Evolutionary conservation across 345 rosid genomes (phyloP), one percentile per base, ranked within the genome.

Genomic region (Laguncularia racemosa): DNA sequence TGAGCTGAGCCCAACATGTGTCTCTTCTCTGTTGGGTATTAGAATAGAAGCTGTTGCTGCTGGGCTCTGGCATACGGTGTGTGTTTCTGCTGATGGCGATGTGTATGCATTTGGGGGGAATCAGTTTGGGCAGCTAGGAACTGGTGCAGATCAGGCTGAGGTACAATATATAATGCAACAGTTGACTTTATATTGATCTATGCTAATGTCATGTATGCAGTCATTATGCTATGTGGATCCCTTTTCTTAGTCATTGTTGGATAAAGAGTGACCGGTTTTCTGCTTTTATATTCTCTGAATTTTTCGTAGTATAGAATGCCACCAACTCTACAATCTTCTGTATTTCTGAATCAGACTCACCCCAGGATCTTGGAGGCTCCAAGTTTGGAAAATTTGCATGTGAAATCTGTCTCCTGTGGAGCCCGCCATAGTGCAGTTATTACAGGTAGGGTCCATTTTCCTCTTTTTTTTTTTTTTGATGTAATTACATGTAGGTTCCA

Each of bases 81-180:
- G 99, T 53, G 61, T 88, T 65, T 90, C 99, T 48, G 71, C 83
- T 28, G 91, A 95, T 58, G 97, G 99, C 19, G 95, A 81, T 73
- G 88, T 85, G 57, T 95, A 95, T 59, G 71, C 88, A 0, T 90
- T 95, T 76, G 99, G 99, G 43, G 97, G 99, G 68, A 95, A 95
- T 67, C 99, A 95, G 72, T 95, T 95, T 73, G 95, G 97, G 53
- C 99, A 90, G 71, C 73, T 95, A 72, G 99, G 99, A 65, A 88
- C 97, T 63, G 99, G 99, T 21, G 63, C 77, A 68, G 99, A 95
- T 64, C 97, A 90, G 68, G 93, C 95, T 40, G 99, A 95, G 96
- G 97, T 95, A 86, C 1, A 33, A 33, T 33, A 33, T 33, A 33
- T 33, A 33, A 33, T 33, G 40, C 47, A 47, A 46, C 4, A 0